Evolutionary conservation across 352 stramenopile species (phyloP).

Genomic region (Phytophthora meadii): DNA sequence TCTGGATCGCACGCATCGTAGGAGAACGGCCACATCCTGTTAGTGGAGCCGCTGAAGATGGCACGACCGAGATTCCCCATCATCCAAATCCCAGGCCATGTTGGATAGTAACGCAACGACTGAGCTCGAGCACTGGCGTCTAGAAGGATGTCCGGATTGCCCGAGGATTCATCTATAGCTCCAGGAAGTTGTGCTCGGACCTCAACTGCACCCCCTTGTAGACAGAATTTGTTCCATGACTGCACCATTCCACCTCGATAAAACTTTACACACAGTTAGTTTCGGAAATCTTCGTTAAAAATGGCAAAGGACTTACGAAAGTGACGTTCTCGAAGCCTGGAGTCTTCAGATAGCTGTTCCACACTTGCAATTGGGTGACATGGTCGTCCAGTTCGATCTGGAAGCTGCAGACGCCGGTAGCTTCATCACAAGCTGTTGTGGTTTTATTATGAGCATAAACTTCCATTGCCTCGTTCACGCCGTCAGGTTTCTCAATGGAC

Average conservation of each 20-base stretch:
- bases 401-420: constrained; percentile 37
- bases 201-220: constrained; percentile 91
- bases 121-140: constrained; percentile 36
- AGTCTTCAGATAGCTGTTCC: constrained; percentile 50
- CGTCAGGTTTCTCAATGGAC: constrained; percentile 93
- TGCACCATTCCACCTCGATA: constrained; percentile 90
- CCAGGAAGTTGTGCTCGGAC: constrained; percentile 82
- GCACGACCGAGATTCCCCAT: constrained; percentile 93
- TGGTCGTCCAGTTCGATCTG: constrained; percentile 50
- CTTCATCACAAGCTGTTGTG: constrained; percentile 44
- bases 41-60: constrained; percentile 92
- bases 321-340: constrained; percentile 47
- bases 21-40: constrained; percentile 95
- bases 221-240: constrained; percentile 95
- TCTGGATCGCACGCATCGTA: constrained; percentile 88
- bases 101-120: constrained; percentile 55
- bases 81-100: constrained; percentile 95
- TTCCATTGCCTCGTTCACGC: constrained; percentile 90
- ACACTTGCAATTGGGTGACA: constrained; percentile 40
- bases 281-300: too few relatives aligned
- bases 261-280: constrained; percentile 28
- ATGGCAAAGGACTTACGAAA: constrained; percentile 36
- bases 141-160: constrained; percentile 54
- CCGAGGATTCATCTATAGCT: constrained; percentile 43
- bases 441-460: constrained; percentile 91